These are phyloP conservation scores for Botrytis fabae DNA, from an alignment of 2,329 filamentous ascomycete genomes.

Conservation along the genomic window DNA sequence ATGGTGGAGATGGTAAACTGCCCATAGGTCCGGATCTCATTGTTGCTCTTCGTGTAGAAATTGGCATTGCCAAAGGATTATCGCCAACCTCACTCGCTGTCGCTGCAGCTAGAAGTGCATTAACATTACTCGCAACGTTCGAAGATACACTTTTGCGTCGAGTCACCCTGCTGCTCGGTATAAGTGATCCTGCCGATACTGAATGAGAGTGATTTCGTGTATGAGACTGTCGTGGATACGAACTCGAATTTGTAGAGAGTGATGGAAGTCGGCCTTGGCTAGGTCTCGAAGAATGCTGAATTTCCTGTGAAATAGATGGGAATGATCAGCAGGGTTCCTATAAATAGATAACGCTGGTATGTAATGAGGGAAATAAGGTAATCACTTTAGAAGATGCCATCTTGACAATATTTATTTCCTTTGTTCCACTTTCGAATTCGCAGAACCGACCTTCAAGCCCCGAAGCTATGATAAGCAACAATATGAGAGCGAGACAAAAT, in stretches of 20 bases:
- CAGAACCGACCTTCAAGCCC: conserved; percentile 40
- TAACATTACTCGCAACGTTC: conserved; percentile 67
- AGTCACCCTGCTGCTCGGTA: conserved; percentile 80
- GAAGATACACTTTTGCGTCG: conserved; percentile 91
- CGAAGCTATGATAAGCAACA: conserved; percentile 41
- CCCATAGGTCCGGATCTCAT: conserved; percentile 57
- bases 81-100: conserved; percentile 66
- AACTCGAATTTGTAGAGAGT: conserved; percentile 57
- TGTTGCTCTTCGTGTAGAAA: conserved; percentile 64
- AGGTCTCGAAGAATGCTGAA: conserved; percentile 65
- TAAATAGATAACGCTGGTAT: conserved; percentile 37
- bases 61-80: conserved; percentile 57
- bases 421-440: conserved; percentile 23
- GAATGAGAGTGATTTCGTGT: conserved; percentile 77
- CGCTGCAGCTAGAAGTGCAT: conserved; percentile 72
- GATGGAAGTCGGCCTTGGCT: conserved; percentile 61
- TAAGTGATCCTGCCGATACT: conserved; percentile 73
- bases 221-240: conserved; percentile 50
- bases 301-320: conserved; percentile 52
- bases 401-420: conserved; percentile 42
- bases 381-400: conserved; percentile 66
- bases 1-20: conserved; percentile 64
- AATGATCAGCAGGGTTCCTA: conserved; percentile 38
- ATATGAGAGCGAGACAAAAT: conserved; percentile 39
- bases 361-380: conserved; percentile 34